A percentile compares a stretch with the other conserved stretches of the same genome.
Conservation (phyloP, 1,284 basidiomycete genomes). For the Lentinus polychrous region DNA sequence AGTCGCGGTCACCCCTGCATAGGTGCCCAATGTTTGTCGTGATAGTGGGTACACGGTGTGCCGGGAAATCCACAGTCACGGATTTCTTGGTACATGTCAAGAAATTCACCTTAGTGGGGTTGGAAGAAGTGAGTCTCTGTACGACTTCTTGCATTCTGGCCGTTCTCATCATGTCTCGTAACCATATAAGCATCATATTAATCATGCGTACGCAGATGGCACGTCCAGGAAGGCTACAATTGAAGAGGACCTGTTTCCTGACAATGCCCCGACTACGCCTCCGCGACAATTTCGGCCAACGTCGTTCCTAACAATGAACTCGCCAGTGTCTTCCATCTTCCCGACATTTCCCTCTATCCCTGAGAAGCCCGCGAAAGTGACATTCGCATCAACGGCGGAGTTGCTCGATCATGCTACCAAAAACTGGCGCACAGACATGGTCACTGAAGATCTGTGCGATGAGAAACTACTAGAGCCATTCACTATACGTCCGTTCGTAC, state of each 20-base stretch:
- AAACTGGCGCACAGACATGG: slow-evolving; percentile 78
- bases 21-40: slow-evolving; percentile 67
- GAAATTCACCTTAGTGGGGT: slow-evolving; percentile 45
- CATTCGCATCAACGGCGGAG: slow-evolving; percentile 46
- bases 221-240: neutral
- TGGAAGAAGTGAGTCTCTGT: no score
- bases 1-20: no score
- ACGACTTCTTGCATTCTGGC: no score
- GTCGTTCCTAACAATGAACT: slow-evolving; percentile 24
- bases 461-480: slow-evolving; percentile 64
- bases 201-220: neutral
- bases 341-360: slow-evolving; percentile 2
- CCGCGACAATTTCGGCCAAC: slow-evolving; percentile 11
- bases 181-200: neutral
- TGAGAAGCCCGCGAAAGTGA: slow-evolving; percentile 8
- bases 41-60: slow-evolving; percentile 75
- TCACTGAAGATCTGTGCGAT: slow-evolving; percentile 70
- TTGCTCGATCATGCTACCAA: slow-evolving; percentile 77
- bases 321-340: slow-evolving; percentile 18
- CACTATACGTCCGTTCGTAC: slow-evolving; percentile 84
- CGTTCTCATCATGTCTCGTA: no score
- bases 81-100: slow-evolving; percentile 56
- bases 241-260: neutral
- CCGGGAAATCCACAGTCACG: slow-evolving; percentile 78
- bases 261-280: no score